Conservation (phyloP, 768 basidiomycete genomes). For the Rhizopogon vesiculosus region DNA sequence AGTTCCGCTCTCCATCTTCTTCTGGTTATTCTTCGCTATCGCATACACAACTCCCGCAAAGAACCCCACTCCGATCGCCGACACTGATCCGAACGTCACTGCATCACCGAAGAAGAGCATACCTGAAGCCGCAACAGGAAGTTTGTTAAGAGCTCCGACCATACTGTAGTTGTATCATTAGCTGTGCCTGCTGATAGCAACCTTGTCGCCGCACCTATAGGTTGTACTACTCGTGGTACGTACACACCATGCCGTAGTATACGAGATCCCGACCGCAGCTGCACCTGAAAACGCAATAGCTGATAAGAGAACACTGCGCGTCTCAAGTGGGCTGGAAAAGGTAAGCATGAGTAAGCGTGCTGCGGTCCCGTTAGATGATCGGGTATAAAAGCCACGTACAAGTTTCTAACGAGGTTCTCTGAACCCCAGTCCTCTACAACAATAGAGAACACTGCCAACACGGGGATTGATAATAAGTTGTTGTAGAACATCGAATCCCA, state of each 20-base stretch:
- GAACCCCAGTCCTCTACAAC: constrained; percentile 86
- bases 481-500: constrained; percentile 99
- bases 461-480: constrained; percentile 91
- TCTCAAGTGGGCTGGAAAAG: constrained; percentile 68
- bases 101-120: constrained; percentile 96
- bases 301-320: constrained; percentile 70
- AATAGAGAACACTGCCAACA: constrained; percentile 78
- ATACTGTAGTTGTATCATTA: constrained; percentile 46
- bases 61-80: constrained; percentile 85
- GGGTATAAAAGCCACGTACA: constrained; percentile 54
- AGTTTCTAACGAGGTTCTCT: constrained; percentile 74
- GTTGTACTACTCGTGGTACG: constrained; percentile 95
- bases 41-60: constrained; percentile 91
- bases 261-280: constrained; percentile 95
- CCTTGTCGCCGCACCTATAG: constrained; percentile 62
- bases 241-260: constrained; percentile 98
- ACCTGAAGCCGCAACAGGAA: constrained; percentile 97
- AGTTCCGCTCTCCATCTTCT: constrained; percentile 60
- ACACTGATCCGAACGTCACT: constrained; percentile 83
- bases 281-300: constrained; percentile 97
- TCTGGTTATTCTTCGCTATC: constrained; percentile 91
- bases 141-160: constrained; percentile 96
- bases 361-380: not conserved
- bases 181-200: constrained; percentile 1
- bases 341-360: constrained; percentile 1